Conservation (phyloP, 192 early-diverging fungal species). For the Coemansia sp. region DNA sequence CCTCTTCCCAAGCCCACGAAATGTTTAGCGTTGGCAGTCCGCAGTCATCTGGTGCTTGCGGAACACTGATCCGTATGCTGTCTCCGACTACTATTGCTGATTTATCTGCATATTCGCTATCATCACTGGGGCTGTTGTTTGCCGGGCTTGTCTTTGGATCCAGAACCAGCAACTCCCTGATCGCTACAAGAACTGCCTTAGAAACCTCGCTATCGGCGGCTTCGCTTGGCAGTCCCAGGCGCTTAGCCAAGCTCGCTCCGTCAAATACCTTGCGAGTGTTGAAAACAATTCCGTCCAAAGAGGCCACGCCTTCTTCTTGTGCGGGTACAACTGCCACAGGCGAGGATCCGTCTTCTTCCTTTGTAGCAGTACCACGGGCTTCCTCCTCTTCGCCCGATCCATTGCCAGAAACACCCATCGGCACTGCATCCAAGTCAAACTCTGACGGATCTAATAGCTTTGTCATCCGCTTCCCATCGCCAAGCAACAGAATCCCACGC, state of each 20-base stretch:
- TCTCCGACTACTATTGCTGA: constrained; percentile 13
- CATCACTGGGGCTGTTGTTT: background rate
- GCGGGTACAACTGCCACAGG: background rate
- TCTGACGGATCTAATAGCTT: constrained; percentile 47
- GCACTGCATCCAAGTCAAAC: constrained; percentile 40
- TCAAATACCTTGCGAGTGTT: constrained; percentile 43
- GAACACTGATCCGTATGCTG: constrained; percentile 17
- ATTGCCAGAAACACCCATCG: constrained; percentile 2
- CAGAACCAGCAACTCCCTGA: constrained; percentile 27
- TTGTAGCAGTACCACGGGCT: background rate
- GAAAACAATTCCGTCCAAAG: constrained; percentile 23
- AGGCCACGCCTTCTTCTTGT: background rate
- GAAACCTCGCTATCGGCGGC: constrained; percentile 1
- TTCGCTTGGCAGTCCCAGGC: constrained; percentile 16
- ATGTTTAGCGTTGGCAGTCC: constrained; percentile 48
- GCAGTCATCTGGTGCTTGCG: constrained; percentile 2
- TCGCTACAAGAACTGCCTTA: constrained; percentile 17
- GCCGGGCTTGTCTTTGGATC: constrained; percentile 15
- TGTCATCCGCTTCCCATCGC: constrained; percentile 33
- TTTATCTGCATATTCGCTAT: background rate
- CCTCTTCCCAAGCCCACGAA: constrained; percentile 69
- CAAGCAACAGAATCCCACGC: constrained; percentile 44
- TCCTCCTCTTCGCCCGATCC: background rate
- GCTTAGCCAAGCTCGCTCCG: constrained; percentile 11
- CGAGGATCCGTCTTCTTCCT: background rate